Base-by-base conservation (phyloP, 495 filamentous ascomycete species). In the Hypoxylon fuscum region DNA sequence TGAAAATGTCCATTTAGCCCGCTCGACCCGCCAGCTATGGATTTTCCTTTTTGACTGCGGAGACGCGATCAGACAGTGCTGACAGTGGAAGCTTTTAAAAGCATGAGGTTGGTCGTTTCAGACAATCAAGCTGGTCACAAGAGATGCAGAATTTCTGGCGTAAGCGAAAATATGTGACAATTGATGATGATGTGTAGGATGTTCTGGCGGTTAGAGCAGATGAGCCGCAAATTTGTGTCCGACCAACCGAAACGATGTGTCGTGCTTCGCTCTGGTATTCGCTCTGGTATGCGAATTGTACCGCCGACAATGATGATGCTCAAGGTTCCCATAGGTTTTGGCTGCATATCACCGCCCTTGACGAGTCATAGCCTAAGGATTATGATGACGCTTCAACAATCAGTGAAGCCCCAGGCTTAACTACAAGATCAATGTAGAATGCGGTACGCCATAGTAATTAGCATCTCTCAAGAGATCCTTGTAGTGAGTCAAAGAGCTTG, bases 21-120 rank as follows among this genome's bases (percentile, higher is more conserved):
- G 20, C 42, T 29, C 40, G 46, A 22, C n/a, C 37, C 40, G 20
- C 42, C 42, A 53, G 20, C 23, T 34, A 22, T 40, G 7, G 22
- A 48, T 40, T 35, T 45, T 50, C 47, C 42, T 32, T 20, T 23
- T 29, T 32, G 1, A 15, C 21, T 38, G 50, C 18, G 20, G 41
- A 41, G 47, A 53, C 47, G 32, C 41, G 18, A 54, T 48, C 54
- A 47, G 41, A 63, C 14, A 14, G n/a, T n/a, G n/a, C n/a, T 35
- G n/a, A 6, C 15, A 45, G 21, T 38, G 25, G 18, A 29, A 43
- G 3, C n/a, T n/a, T 37, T 48, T 37, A 17, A 54, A 58, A 58
- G 29, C n/a, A 10, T 20, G 47, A 52, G 54, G 54, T 32, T 54
- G 60, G 42, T 40, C 20, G 48, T 35, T 42, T 47, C 34, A 35